Base-by-base conservation (phyloP, 2,329 filamentous ascomycete genomes). In the Arthroderma uncinatum region DNA sequence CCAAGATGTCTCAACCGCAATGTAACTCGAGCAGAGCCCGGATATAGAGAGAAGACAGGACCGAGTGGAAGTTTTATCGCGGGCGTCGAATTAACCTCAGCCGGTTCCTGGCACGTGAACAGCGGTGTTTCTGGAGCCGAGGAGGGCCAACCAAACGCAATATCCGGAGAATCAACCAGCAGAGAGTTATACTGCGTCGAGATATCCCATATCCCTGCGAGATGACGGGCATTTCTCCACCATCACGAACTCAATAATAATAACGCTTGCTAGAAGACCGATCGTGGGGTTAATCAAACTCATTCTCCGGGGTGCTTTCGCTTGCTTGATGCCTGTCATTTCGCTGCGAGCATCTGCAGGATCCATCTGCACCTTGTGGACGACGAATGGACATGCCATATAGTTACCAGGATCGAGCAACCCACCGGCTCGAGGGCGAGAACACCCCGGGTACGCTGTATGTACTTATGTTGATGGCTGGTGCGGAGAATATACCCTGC, bases 31-130 rank as follows among this genome's bases (percentile, higher is more conserved):
- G 6, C 33, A 6, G 33, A 6, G 6, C 6, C 34, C 34, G 9
- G 4, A 37, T 37, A n/a, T 10, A 30, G 10, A n/a, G 23, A 23
- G 21, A 30, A 48, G 42, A 25, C 8, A 8, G 3, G 7, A 16
- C 21, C 40, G 40, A 21, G 12, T 7, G 16, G n/a, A 19, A 16
- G 19, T 19, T 42, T 10, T 25, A 12, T 47, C 40, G 47, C 28
- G 28, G 25, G 12, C n/a, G 47, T 30, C 25, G n/a, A 50, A 30
- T 30, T 50, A 30, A 50, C 25, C 25, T 50, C 23, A 16, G 34
- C 14, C 14, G 34, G 47, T 50, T 19, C 25, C 47, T 50, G 47
- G 47, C 47, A 50, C 47, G 47, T 50, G 47, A 50, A 50, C 25
- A 25, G 6, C 12, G 6, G 6, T 12, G 33, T 34, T 12, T 5